Evolutionary conservation across 805 yeast species (phyloP).

Genomic region (Kuraishia borneana): DNA sequence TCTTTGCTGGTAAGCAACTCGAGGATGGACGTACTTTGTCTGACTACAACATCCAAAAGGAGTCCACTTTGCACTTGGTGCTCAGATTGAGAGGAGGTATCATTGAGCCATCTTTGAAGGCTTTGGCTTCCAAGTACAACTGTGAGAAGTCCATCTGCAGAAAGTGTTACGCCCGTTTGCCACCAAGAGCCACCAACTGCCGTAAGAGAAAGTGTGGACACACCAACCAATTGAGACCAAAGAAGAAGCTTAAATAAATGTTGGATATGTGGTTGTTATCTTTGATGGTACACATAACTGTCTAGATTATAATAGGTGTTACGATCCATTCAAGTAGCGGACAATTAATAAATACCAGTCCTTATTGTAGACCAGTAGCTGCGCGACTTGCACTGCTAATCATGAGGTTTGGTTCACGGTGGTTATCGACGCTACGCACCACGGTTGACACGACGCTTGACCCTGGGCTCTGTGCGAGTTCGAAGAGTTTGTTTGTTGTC

Average conservation of each 20-base stretch:
- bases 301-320: not conserved
- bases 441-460: not conserved
- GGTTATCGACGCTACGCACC: not conserved
- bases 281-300: not conserved
- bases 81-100: slow-evolving; percentile 68
- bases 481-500: slow-evolving; percentile 11
- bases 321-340: no score
- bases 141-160: slow-evolving; percentile 99
- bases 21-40: slow-evolving; percentile 94
- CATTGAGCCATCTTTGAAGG: slow-evolving; percentile 99
- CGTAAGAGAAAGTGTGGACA: slow-evolving; percentile 99
- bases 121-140: slow-evolving; percentile 98
- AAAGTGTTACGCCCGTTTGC: slow-evolving; percentile 99
- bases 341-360: no score
- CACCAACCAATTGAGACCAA: slow-evolving; percentile 99
- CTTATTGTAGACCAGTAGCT: no score
- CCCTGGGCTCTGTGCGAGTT: not conserved
- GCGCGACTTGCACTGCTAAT: no score
- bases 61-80: slow-evolving; percentile 58
- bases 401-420: no score
- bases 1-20: slow-evolving; percentile 92
- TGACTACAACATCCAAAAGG: slow-evolving; percentile 94
- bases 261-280: slow-evolving; percentile 4
- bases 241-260: slow-evolving; percentile 95
- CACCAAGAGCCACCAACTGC: slow-evolving; percentile 99